Conservation (phyloP, 2,329 filamentous ascomycete species). For the Dactylellina parvicollis region DNA sequence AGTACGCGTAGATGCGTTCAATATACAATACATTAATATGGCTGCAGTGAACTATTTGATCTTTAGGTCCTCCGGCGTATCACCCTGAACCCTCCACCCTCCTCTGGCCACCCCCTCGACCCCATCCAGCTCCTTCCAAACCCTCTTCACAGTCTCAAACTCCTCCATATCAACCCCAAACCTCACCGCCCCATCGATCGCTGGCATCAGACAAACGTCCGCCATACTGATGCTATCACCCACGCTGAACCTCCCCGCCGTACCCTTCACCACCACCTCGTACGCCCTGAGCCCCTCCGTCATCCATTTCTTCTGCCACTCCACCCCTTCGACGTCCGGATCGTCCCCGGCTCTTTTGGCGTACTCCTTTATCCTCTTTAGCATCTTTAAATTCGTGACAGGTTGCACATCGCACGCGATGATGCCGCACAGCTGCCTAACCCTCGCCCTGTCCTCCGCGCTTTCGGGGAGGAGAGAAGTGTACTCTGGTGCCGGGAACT, state of each 20-base stretch:
- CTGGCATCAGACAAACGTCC: constrained; percentile 70
- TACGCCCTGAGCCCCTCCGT: constrained; percentile 68
- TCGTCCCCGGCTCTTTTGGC: constrained; percentile 61
- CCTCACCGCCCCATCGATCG: constrained; percentile 68
- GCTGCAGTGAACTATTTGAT: not conserved
- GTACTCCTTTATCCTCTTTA: constrained; percentile 65
- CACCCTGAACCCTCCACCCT: constrained; percentile 68
- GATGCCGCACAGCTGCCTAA: constrained; percentile 68
- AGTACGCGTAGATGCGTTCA: too few species aligned
- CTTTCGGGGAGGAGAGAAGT: constrained; percentile 64
- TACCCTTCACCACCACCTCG: constrained; percentile 63
- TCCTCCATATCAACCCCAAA: constrained; percentile 66
- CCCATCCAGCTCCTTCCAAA: constrained; percentile 65
- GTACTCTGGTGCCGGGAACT: constrained; percentile 61
- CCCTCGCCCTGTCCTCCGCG: constrained; percentile 63
- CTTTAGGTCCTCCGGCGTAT: constrained; percentile 66
- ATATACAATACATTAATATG: not conserved
- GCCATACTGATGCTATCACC: constrained; percentile 69
- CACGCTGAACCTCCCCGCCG: constrained; percentile 67
- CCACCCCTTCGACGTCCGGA: constrained; percentile 32
- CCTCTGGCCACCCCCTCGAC: constrained; percentile 67
- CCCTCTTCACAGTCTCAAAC: constrained; percentile 64
- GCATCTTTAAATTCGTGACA: constrained; percentile 68
- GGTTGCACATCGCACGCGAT: constrained; percentile 70
- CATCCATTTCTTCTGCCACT: constrained; percentile 68